Base-by-base conservation (phyloP, 2,329 filamentous ascomycete genomes). In the Shiraia sp. region DNA sequence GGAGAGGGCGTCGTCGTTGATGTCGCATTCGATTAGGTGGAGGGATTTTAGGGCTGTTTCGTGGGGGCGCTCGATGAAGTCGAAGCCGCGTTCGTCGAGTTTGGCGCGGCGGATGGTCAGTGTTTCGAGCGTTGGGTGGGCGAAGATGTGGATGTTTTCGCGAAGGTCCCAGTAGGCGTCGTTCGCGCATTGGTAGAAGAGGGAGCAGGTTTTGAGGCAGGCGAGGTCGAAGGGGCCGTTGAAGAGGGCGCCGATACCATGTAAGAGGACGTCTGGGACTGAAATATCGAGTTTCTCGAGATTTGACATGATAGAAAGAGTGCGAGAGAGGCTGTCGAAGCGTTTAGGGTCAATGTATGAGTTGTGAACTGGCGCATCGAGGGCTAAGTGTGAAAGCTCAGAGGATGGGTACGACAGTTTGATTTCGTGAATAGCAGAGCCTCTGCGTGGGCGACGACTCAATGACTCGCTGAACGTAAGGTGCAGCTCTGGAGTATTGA, bases 71-170 rank as follows among this genome's bases (percentile, higher is more conserved):
- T 65, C 62, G 4, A 64, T 53, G 15, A 55, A 57, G 32, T 65
- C 54, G 32, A 65, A 65, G 2, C 60, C 60, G 32, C 59, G 47
- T 16, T 65, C 62, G 33, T 65, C 62, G 14, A 65, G 40, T 33
- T 55, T 63, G 7, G 62, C 62, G 37, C 62, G 47, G 15, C 53
- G 51, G 30, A 65, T 58, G n/a, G 52, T 62, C 13, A 65, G 40
- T 6, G 28, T 51, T 31, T 65, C 60, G 8, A 65, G 45, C 2
- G 55, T 54, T 1, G 62, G 62, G 32, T 65, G 62, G 2, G 60
- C 58, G 28, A 65, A 65, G n/a, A 65, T 62, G 41, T 65, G 62
- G 22, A 65, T 65, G 42, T 65, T 65, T 37, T 65, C 62, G 38
- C 60, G 56, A 1, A 65, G 51, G 37, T 65, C 59, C 62, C 62